These are phyloP conservation scores for Ceratonia siliqua DNA, from an alignment of 306 rosid species.

Conservation along the genomic window DNA sequence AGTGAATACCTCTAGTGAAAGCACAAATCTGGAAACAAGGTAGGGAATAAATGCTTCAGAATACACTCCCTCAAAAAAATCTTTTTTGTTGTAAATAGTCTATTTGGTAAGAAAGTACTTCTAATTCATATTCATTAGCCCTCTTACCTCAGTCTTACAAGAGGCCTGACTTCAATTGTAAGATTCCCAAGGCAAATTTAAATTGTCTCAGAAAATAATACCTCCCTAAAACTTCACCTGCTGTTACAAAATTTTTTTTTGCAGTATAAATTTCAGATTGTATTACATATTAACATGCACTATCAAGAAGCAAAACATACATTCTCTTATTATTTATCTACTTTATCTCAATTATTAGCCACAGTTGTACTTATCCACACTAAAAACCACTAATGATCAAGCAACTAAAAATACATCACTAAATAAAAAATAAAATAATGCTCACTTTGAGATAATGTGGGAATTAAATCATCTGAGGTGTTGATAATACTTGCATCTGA, in stretches of 20 bases:
- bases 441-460: slow-evolving; percentile 45
- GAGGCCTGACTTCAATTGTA: not conserved
- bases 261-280: slow-evolving; percentile 14
- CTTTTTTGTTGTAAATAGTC: not conserved
- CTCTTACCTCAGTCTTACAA: not conserved
- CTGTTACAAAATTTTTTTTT: not conserved
- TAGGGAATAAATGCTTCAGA: not conserved
- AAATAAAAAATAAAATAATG: slow-evolving; percentile 1
- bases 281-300: not conserved
- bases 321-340: not conserved
- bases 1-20: not conserved
- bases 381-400: not conserved
- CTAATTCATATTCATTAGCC: not conserved
- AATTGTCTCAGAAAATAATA: not conserved
- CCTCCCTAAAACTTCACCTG: not conserved
- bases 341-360: slow-evolving; percentile 1
- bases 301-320: not conserved
- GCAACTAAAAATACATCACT: not conserved
- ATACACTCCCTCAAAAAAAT: not conserved
- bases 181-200: not conserved
- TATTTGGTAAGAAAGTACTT: not conserved
- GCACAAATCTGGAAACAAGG: not conserved
- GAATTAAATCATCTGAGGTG: slow-evolving; percentile 24
- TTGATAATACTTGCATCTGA: slow-evolving; percentile 34
- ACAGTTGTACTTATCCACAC: not conserved